These are phyloP conservation scores for Trichoderma simmonsii DNA, from an alignment of 2,329 filamentous ascomycete species.

Conservation along the genomic window DNA sequence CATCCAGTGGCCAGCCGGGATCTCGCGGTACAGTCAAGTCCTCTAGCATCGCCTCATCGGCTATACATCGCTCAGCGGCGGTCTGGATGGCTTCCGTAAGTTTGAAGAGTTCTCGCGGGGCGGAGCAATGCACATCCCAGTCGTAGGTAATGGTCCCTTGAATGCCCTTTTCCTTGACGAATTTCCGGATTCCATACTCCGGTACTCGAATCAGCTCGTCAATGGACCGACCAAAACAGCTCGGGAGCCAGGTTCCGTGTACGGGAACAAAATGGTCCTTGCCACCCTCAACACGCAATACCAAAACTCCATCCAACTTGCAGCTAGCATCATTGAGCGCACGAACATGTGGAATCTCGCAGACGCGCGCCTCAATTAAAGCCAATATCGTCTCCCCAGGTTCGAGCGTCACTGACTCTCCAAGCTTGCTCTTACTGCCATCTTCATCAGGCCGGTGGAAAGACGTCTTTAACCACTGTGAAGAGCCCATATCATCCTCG, in stretches of 20 bases:
- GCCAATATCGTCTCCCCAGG: conserved; percentile 80
- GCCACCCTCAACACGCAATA: conserved; percentile 78
- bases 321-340: conserved; percentile 66
- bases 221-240: conserved; percentile 80
- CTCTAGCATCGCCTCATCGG: conserved; percentile 61
- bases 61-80: conserved; percentile 54
- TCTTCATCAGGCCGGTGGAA: conserved; percentile 50
- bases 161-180: conserved; percentile 39
- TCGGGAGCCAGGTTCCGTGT: conserved; percentile 73
- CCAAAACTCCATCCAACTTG: conserved; percentile 78
- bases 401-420: conserved; percentile 62
- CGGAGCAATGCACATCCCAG: conserved; percentile 67
- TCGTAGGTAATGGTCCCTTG: conserved; percentile 52
- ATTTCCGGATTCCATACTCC: conserved; percentile 68
- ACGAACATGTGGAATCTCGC: conserved; percentile 60
- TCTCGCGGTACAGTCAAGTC: conserved; percentile 50
- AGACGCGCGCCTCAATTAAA: conserved; percentile 65
- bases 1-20: conserved; percentile 59
- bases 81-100: conserved; percentile 75
- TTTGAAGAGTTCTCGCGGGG: conserved; percentile 83
- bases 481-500: conserved; percentile 33
- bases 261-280: conserved; percentile 90
- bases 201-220: conserved; percentile 84
- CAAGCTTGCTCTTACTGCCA: conserved; percentile 31
- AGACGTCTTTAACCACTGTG: conserved; percentile 66